Percentiles rank a stretch among this genome's conserved stretches.
These are phyloP conservation scores for Lachancea fermentati DNA, from an alignment of 805 yeast genomes.

Conservation along the genomic window DNA sequence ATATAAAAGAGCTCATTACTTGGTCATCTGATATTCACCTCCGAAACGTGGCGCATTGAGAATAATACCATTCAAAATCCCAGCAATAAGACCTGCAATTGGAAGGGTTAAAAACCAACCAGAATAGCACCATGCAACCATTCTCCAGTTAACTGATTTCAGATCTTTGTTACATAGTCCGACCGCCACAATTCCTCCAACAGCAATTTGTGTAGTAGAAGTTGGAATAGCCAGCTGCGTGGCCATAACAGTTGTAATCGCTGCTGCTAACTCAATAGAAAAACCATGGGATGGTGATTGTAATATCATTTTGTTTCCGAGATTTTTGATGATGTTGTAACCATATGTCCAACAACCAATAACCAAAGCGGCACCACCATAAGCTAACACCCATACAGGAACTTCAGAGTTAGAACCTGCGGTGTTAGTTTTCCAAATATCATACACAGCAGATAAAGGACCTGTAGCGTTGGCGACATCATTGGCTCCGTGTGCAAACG, in stretches of 20 bases:
- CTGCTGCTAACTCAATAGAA: constrained; percentile 72
- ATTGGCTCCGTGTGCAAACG: constrained; percentile 78
- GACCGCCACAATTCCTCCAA: constrained; percentile 71
- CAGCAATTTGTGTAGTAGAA: constrained; percentile 74
- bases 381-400: constrained; percentile 67
- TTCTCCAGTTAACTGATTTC: constrained; percentile 68
- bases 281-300: constrained; percentile 79
- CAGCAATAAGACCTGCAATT: constrained; percentile 66
- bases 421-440: constrained; percentile 51
- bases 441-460: constrained; percentile 61
- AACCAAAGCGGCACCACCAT: constrained; percentile 60
- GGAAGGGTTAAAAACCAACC: constrained; percentile 76
- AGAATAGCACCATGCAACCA: constrained; percentile 62
- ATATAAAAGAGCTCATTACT: too few relatives aligned
- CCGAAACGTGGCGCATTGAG: constrained; percentile 55
- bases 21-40: constrained; percentile 23
- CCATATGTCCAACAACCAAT: constrained; percentile 70
- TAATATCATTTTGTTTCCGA: constrained; percentile 68
- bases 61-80: constrained; percentile 56
- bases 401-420: constrained; percentile 45
- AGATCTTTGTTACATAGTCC: constrained; percentile 65
- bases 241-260: constrained; percentile 69
- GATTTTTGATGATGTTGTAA: constrained; percentile 60
- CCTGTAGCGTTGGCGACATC: constrained; percentile 77
- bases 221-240: constrained; percentile 67